Evolutionary conservation across 2,329 filamentous ascomycete species (phyloP).

Genomic region (Exophiala lecanii-corni): DNA sequence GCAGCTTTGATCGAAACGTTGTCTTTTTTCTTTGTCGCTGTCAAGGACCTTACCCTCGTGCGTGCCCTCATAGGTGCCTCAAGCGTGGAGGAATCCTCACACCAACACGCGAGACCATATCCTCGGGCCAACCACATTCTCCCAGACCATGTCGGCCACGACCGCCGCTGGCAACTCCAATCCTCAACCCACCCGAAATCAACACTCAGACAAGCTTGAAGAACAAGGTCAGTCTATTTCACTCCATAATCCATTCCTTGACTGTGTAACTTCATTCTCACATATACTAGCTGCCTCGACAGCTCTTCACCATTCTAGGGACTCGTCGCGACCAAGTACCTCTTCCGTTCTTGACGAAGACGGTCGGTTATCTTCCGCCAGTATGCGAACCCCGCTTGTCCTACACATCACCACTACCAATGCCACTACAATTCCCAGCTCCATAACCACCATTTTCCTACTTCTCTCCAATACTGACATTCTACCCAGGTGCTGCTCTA

Average conservation of each 20-base stretch:
- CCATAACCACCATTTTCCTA: not conserved
- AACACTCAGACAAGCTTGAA: conserved; percentile 31
- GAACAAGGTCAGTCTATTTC: conserved; percentile 31
- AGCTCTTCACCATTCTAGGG: conserved; percentile 52
- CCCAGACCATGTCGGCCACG: conserved; percentile 21
- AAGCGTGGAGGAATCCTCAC: too few relatives aligned
- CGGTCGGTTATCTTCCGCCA: conserved; percentile 54
- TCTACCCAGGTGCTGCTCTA: conserved; percentile 50
- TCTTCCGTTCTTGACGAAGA: conserved; percentile 44
- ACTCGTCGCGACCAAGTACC: conserved; percentile 25
- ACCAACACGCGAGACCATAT: too few relatives aligned
- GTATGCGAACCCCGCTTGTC: conserved; percentile 37
- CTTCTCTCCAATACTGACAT: conserved; percentile 16
- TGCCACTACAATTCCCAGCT: not conserved
- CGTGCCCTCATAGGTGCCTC: too few relatives aligned
- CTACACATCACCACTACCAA: not conserved
- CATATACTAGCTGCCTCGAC: conserved; percentile 52
- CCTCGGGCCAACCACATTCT: not conserved
- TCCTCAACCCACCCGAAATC: conserved; percentile 10
- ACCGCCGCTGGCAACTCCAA: conserved; percentile 10
- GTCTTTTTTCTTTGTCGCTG: too few relatives aligned
- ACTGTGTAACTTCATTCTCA: not conserved
- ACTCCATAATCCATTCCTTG: not conserved
- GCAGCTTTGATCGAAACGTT: too few relatives aligned
- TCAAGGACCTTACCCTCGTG: too few relatives aligned